Evolutionary conservation across 352 stramenopile genomes (phyloP), one percentile per base, ranked within the genome.

Genomic region (Plasmopara muralis): DNA sequence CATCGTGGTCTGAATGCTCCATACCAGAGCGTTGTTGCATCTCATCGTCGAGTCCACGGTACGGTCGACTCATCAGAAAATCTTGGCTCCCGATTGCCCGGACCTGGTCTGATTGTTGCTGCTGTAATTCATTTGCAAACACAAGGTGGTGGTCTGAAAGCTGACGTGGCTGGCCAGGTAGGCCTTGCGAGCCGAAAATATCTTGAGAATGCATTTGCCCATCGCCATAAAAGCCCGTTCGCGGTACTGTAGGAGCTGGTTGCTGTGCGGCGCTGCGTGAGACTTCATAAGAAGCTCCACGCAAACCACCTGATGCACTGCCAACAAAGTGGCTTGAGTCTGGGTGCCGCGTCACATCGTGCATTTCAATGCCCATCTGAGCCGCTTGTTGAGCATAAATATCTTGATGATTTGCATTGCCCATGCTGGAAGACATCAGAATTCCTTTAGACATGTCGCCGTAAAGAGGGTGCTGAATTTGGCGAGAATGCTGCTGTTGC

Each of bases 301-400:
- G 67, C 15, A 74, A 25, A 16, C 39, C 35, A 3, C 54, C 46
- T 44, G 45, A 46, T n/a, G 50, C 47, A 47, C 20, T 54, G 29
- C 55, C 49, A 9, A 68, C 40, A 50, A 68, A 71, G 35, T 72
- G 66, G 25, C 52, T 57, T 33, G 62, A 65, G 43, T 78, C 63
- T 40, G 79, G 72, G 30, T 75, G 64, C 5, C 72, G 67, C 47
- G 74, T 64, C 15, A 80, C 67, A 33, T 80, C 72, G 43, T 83
- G 72, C 56, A 83, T 73, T 18, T 83, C 70, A 56, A 83, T 76
- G 9, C 70, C 62, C 62, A 80, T 75, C 37, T 77, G 70, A 37
- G 70, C 64, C 20, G 70, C 56, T 41, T 80, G 70, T 42, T 80
- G 70, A 14, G 33, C 59, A 35, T 80, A 83, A 6, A 83, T 61